Percentiles rank a stretch among this genome's conserved stretches.
These are phyloP conservation scores for Talaromyces verruculosus DNA, from an alignment of 2,329 filamentous ascomycete genomes.

Conservation along the genomic window DNA sequence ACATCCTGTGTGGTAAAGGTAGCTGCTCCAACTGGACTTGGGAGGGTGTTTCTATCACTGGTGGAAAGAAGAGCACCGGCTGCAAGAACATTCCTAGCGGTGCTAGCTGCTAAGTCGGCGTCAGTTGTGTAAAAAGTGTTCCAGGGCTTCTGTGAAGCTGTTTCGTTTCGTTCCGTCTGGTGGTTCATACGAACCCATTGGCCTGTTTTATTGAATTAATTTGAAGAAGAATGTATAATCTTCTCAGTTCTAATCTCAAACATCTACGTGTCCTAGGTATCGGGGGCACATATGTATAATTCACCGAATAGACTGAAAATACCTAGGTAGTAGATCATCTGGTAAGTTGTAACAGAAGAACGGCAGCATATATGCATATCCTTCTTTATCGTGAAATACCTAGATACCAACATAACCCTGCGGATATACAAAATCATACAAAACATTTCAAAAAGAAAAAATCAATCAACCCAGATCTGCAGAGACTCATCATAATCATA, in stretches of 20 bases:
- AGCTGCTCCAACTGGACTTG: conserved; percentile 56
- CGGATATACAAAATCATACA: background rate
- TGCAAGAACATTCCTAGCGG: conserved; percentile 45
- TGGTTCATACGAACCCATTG: background rate
- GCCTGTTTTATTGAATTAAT: background rate
- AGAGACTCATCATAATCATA: background rate
- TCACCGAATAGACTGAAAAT: background rate
- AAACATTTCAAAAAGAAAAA: background rate
- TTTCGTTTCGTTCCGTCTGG: background rate
- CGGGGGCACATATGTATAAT: too few relatives aligned
- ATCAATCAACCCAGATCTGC: background rate
- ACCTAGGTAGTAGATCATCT: background rate
- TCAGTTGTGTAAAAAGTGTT: background rate
- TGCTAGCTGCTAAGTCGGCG: conserved; percentile 34
- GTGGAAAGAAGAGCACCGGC: conserved; percentile 48
- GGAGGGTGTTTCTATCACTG: conserved; percentile 51
- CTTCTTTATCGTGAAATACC: background rate
- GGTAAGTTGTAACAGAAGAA: background rate
- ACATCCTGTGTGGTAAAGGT: conserved; percentile 52
- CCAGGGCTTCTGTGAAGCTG: background rate
- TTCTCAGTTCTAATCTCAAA: background rate
- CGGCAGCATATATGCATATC: background rate
- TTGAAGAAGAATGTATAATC: background rate
- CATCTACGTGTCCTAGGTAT: background rate
- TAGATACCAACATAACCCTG: background rate